A percentile compares a stretch with the other conserved stretches of the same genome.
Evolutionary conservation across 257 asterid genomes (phyloP).

Genomic region (Apocynum venetum): DNA sequence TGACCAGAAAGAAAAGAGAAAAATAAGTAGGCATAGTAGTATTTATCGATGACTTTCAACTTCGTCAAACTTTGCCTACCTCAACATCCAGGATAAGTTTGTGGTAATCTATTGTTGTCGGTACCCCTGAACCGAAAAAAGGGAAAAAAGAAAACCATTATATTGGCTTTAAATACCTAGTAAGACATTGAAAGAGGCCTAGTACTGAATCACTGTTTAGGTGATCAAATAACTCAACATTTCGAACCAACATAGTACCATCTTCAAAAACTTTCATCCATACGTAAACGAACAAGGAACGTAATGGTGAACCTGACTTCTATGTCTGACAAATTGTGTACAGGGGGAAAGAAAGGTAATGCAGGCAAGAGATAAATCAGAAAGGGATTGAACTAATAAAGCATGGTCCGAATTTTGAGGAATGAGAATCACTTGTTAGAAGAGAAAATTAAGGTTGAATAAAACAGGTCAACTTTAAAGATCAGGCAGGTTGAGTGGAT

Average conservation of each 20-base stretch:
- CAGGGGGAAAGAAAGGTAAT: neutral
- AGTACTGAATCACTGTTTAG: neutral
- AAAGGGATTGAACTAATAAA: neutral
- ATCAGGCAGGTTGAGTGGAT: neutral
- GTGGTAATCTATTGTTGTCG: constrained; percentile 95
- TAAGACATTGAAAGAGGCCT: neutral
- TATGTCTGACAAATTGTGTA: neutral
- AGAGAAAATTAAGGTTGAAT: neutral
- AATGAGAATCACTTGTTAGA: neutral
- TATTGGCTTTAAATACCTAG: neutral
- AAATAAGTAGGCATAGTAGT: neutral
- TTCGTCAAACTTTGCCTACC: constrained; percentile 41
- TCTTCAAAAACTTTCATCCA: neutral
- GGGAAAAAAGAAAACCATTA: neutral
- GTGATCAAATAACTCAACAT: neutral
- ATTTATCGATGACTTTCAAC: neutral
- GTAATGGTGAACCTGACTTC: neutral
- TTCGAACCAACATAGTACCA: neutral
- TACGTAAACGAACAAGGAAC: neutral
- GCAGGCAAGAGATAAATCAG: neutral
- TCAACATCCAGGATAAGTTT: constrained; percentile 94
- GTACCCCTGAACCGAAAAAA: constrained; percentile 63
- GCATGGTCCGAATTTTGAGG: neutral
- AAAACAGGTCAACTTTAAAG: neutral
- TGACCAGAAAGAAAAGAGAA: neutral